These are phyloP conservation scores for Ustanciosporium gigantosporum DNA, from an alignment of 1,284 basidiomycete genomes.

Conservation along the genomic window DNA sequence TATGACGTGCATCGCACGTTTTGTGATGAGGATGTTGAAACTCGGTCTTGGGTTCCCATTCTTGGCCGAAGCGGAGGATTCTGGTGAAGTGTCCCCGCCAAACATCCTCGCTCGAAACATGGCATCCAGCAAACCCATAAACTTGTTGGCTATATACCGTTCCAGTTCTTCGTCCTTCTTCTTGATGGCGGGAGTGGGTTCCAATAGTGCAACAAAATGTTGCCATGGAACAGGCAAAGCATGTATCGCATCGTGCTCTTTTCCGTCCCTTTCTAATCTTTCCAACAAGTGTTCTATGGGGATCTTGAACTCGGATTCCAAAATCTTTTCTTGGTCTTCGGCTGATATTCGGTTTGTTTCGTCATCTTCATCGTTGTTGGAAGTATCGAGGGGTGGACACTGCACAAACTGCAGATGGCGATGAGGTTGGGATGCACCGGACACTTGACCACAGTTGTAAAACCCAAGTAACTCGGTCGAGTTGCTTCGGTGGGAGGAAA, in stretches of 20 bases:
- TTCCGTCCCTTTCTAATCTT: constrained; percentile 50
- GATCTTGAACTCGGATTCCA: constrained; percentile 22
- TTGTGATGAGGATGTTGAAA: constrained; percentile 56
- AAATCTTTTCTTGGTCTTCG: constrained; percentile 21
- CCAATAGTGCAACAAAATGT: constrained; percentile 54
- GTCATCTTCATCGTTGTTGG: constrained; percentile 1
- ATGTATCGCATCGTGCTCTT: constrained; percentile 46
- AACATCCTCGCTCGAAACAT: constrained; percentile 46
- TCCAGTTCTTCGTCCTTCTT: constrained; percentile 15
- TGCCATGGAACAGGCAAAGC: constrained; percentile 55
- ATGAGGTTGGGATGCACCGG: constrained; percentile 55
- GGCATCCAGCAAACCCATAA: constrained; percentile 50
- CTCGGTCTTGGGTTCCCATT: constrained; percentile 15
- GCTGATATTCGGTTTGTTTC: background rate
- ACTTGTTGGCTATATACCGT: constrained; percentile 45
- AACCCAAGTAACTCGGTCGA: constrained; percentile 47
- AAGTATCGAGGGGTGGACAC: constrained; percentile 23
- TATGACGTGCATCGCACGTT: constrained; percentile 54
- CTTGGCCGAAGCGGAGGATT: background rate
- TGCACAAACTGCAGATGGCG: constrained; percentile 57
- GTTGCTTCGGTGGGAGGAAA: constrained; percentile 16
- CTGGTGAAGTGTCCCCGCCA: background rate
- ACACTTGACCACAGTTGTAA: constrained; percentile 55
- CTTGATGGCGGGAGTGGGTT: constrained; percentile 6
- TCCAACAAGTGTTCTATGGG: constrained; percentile 52